Evolutionary conservation across 805 yeast genomes (phyloP), one percentile per base, ranked within the genome.

Genomic region (Ogataea thermomethanolica): DNA sequence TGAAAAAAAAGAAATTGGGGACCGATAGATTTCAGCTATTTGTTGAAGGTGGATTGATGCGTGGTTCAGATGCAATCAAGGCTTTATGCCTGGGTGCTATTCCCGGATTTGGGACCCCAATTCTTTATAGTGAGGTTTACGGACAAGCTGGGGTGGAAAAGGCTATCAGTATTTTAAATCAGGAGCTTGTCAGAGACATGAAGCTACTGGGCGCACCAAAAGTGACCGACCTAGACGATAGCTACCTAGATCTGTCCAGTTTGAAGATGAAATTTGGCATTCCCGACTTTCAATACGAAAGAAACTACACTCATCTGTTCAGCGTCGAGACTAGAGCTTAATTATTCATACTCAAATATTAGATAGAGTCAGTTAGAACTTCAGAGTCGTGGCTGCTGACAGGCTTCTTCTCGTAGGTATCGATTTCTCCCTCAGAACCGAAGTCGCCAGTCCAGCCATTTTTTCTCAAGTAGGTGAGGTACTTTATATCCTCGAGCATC

Each of bases 71-170:
- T 49, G 46, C 70, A 7, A 40, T 70, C 26, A 70, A 70, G 44
- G 70, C 72, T 1, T 34, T 70, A 17, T 67, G 73, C 43, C 51
- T 70, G 25, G 74, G 74, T 5, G 76, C 73, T 1, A 66, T 39
- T 7, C 79, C 76, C 3, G 93, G 93, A 1, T 60, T 85, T 28
- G 90, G 93, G 5, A 69, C 91, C 41, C 87, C 90, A 2, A 80
- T 84, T 59, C 58, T 84, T 25, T 84, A 81, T 55, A 88, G 89
- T 27, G 77, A 83, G 79, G 72, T 84, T 13, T 85, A 84, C 50
- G 93, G 95, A 3, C 85, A 76, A 48, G 77, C 65, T 5, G 95
- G 95, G n/a, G 88, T 82, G 9, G 59, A 57, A 26, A 73, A 72
- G 44, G 83, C 87, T 10, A 71, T 81, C 35, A 77, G 74, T 44